phyloP scores from a whole-genome alignment of 768 basidiomycete species.

The Mycena sanguinolenta region DNA sequence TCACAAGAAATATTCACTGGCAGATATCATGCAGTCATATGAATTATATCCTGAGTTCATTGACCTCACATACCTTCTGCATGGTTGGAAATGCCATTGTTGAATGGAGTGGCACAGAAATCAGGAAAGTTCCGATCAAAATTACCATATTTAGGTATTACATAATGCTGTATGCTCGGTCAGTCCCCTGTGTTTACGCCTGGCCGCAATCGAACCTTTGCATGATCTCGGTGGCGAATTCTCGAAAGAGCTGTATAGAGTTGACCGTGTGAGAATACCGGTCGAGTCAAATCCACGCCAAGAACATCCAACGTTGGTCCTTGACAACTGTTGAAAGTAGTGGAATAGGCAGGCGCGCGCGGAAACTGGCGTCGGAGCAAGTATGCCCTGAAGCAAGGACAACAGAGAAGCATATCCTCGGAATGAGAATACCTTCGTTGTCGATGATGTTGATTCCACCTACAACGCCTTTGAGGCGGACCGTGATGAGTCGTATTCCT shows the following conservation, averaged over 20 bases:
- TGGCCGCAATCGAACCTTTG: background rate
- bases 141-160: too few species aligned
- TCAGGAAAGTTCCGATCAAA: too few species aligned
- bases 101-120: too few species aligned
- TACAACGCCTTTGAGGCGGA: background rate
- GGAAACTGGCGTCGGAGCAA: slow-evolving; percentile 52
- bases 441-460: background rate
- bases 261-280: slow-evolving; percentile 56
- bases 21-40: too few species aligned
- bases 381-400: slow-evolving; percentile 45
- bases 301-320: slow-evolving; percentile 54
- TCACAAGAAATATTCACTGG: too few species aligned
- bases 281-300: slow-evolving; percentile 51
- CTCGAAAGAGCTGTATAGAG: slow-evolving; percentile 18
- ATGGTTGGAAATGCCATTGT: too few species aligned
- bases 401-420: background rate
- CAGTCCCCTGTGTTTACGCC: background rate
- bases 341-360: slow-evolving; percentile 54
- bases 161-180: too few species aligned
- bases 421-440: background rate
- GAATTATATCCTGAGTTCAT: too few species aligned
- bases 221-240: slow-evolving; percentile 9
- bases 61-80: too few species aligned
- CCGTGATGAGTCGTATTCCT: slow-evolving; percentile 26
- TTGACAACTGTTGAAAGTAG: slow-evolving; percentile 59